Percentiles rank a stretch among this genome's conserved stretches.
Conservation (phyloP, 1,139 yeast species). For the Candida dubliniensis region DNA sequence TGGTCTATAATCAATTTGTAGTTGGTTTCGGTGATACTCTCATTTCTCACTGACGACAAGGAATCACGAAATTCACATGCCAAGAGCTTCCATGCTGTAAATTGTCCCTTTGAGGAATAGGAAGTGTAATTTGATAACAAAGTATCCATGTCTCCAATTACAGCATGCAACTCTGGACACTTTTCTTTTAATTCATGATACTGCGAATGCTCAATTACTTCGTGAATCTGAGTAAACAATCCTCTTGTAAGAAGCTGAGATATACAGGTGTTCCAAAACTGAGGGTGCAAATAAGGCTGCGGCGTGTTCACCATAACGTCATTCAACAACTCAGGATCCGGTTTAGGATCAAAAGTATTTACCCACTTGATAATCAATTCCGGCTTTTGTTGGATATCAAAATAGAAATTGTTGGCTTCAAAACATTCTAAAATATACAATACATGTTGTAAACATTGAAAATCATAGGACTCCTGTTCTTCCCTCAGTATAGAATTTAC, state of each 20-base stretch:
- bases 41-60: constrained; percentile 24
- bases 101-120: constrained; percentile 43
- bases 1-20: constrained; percentile 35
- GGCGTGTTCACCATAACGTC: constrained; percentile 44
- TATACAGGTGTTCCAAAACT: constrained; percentile 64
- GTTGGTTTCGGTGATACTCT: constrained; percentile 19
- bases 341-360: constrained; percentile 63
- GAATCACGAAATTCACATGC: constrained; percentile 53
- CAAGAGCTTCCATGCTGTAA: constrained; percentile 50
- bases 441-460: constrained; percentile 18
- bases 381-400: constrained; percentile 44
- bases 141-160: constrained; percentile 48
- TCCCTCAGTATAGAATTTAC: constrained; percentile 13
- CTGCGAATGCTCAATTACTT: constrained; percentile 42
- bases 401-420: constrained; percentile 50
- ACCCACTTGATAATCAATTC: constrained; percentile 58
- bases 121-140: constrained; percentile 42
- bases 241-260: constrained; percentile 65
- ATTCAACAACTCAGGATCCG: constrained; percentile 49
- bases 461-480: background rate
- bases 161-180: constrained; percentile 32
- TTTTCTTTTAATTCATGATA: constrained; percentile 35
- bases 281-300: constrained; percentile 52
- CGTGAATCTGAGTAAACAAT: constrained; percentile 53
- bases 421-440: constrained; percentile 57